A percentile compares a stretch with the other conserved stretches of the same genome.
Conservation (phyloP, 768 basidiomycete species). For the Termitomyces sp. region DNA sequence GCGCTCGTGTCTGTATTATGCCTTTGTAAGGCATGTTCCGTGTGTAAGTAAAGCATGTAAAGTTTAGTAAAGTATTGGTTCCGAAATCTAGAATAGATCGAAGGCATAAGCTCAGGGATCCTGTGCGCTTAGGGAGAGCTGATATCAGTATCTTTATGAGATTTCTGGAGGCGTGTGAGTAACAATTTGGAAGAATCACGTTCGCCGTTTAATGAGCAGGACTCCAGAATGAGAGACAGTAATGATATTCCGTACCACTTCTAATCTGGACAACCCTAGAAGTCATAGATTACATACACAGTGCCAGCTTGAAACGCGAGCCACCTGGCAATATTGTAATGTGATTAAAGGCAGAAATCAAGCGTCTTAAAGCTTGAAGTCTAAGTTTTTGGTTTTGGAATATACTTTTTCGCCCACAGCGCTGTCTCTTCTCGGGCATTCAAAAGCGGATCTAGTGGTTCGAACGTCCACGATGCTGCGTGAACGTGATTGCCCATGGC, state of each 20-base stretch:
- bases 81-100: too few species aligned
- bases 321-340: not conserved
- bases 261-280: not conserved
- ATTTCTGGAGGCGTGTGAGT: not conserved
- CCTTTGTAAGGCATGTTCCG: too few species aligned
- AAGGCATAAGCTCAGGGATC: too few species aligned
- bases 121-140: not conserved
- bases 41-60: too few species aligned
- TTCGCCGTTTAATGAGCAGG: not conserved
- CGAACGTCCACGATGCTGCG: constrained; percentile 51
- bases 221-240: not conserved
- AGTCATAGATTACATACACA: not conserved
- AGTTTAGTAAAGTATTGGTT: too few species aligned
- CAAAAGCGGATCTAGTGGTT: constrained; percentile 61
- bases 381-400: constrained; percentile 31
- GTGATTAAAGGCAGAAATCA: not conserved
- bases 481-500: constrained; percentile 25
- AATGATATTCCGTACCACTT: not conserved
- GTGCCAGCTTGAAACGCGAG: not conserved
- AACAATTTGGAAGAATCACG: not conserved
- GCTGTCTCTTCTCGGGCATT: constrained; percentile 69
- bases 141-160: not conserved
- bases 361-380: not conserved
- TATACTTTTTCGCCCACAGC: constrained; percentile 60
- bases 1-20: too few species aligned